Base-by-base conservation (phyloP, 331 rosid genomes). In the Ulmus americana region DNA sequence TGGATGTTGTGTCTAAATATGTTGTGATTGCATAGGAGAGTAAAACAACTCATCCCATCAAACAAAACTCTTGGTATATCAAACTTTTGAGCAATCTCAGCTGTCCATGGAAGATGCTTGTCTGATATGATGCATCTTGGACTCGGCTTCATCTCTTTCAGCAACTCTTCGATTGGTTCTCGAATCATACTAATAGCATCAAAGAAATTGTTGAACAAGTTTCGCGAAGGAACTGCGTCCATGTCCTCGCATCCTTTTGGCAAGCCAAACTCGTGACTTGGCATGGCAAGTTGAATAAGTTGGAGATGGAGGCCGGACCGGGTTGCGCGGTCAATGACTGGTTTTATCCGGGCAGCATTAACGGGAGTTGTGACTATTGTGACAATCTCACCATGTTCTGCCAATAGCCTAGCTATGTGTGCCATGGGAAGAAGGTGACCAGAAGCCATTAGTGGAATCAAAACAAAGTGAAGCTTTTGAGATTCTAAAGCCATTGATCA, bases 371-470 rank as follows among this genome's bases (percentile, higher is more conserved):
- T n/a, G 47, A 59, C 5, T 7, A 64, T 39, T 4, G 69, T 64
- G 69, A 64, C 58, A 5, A 6, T 64, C 12, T 14, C 58, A 0
- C 38, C 59, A 1, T 10, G 47, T 38, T 48, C 20, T 13, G 69
- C 58, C 6, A 64, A 20, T 35, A 35, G 38, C 22, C 45, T 64
- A 20, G 69, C 69, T 10, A 64, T 64, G 47, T 64, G 47, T 16
- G 44, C 43, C 79, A 68, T 76, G 18, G 84, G 78, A 41, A 79
- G 67, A 42, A 70, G 71, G 67, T 77, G 84, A 68, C 81, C 83
- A 6, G 70, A 73, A 20, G 73, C 65, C 67, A 80, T 16, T 6
- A 74, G 45, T 0, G 85, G 85, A 0, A 74, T 70, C 10, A 77
- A 8, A 10, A 82, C 50, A 56, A 82, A 75, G 66, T 82, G 86